phyloP scores from a whole-genome alignment of 768 basidiomycete species.

The Russula sp. region DNA sequence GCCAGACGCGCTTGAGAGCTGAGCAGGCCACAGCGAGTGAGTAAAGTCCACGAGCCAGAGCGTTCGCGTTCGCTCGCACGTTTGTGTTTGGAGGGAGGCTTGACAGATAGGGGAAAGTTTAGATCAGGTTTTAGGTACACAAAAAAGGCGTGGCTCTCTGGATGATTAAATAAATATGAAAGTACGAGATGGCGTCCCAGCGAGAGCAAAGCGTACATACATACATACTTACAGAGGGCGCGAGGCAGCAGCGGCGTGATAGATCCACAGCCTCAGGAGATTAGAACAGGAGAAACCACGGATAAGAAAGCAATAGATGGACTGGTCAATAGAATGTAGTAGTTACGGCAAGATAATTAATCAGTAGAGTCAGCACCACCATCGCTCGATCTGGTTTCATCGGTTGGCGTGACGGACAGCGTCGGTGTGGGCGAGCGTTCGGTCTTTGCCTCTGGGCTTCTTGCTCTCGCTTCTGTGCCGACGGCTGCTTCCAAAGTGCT shows the following conservation, averaged over 20 bases:
- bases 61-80: background rate
- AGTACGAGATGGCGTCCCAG: conserved; percentile 17
- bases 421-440: conserved; percentile 18
- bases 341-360: conserved; percentile 17
- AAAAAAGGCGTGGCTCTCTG: conserved; percentile 17
- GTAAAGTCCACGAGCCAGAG: too few species aligned
- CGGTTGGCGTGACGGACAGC: conserved; percentile 13
- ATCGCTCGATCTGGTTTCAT: conserved; percentile 15
- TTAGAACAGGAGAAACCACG: conserved; percentile 14
- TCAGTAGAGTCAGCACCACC: conserved; percentile 14
- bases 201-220: conserved; percentile 20
- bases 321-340: conserved; percentile 13
- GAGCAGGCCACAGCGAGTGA: background rate
- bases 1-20: background rate
- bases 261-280: conserved; percentile 1
- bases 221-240: conserved; percentile 19
- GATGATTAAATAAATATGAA: conserved; percentile 19
- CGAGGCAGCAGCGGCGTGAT: background rate
- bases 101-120: conserved; percentile 17
- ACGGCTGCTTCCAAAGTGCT: background rate
- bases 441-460: conserved; percentile 13
- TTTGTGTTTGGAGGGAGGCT: background rate
- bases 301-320: conserved; percentile 16
- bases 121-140: conserved; percentile 15
- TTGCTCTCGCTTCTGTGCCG: conserved; percentile 9